Evolutionary conservation across 2,329 filamentous ascomycete genomes (phyloP), one percentile per base, ranked within the genome.

Genomic region (Colletotrichum sp.): DNA sequence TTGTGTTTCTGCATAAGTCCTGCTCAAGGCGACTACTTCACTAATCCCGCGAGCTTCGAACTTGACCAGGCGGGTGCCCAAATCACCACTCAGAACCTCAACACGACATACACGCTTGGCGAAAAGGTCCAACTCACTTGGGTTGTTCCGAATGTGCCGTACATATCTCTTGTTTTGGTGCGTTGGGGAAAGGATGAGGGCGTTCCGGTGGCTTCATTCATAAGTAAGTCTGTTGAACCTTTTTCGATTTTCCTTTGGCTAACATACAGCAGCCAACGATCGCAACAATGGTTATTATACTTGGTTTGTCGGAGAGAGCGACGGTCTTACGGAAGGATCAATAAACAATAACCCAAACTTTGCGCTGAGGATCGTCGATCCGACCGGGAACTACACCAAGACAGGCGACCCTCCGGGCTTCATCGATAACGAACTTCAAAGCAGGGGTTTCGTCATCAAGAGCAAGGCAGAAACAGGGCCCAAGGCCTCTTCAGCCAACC

Each of bases 31-130:
- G 70, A 63, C 58, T 75, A 73, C 63, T 73, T 74, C 38, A 75
- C 70, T 28, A 65, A 75, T 30, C 69, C 69, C n/a, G 55, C 70
- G 15, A 73, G 73, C 36, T 73, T 75, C n/a, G 73, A 75, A 38
- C 36, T 73, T 5, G 73, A 73, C 57, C 28, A 55, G 18, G 13
- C 4, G 7, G 69, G 69, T n/a, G 24, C 21, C 16, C 64, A 57
- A 32, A 24, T 38, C 16, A 71, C 66, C 10, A 48, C 55, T n/a
- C 55, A 28, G 6, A 71, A 74, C 24, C 70, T 74, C 38, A 74
- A 68, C 36, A 74, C 24, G 10, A 73, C 61, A 9, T 75, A 67
- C 8, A 55, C 30, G 6, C 21, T 73, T 8, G 72, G 72, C 26
- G 24, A 75, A 24, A 73, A 75, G 30, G 52, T 67, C 6, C 69